Conservation (phyloP, 345 rosid genomes). For the Ceriops decandra region DNA sequence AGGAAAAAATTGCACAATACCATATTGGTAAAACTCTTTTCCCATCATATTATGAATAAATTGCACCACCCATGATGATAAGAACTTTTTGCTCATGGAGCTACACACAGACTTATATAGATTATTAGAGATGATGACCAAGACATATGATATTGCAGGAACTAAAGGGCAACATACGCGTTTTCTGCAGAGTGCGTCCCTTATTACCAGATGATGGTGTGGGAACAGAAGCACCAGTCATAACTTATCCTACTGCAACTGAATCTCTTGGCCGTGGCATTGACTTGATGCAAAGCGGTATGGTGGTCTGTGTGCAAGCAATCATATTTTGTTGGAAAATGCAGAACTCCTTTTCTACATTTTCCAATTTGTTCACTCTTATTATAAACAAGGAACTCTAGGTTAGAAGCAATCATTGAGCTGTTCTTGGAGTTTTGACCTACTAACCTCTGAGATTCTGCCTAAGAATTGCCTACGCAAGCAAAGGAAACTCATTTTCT, state of each 20-base stretch:
- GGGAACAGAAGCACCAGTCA: slow-evolving; percentile 45
- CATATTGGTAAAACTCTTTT: slow-evolving; percentile 50
- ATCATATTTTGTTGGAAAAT: neutral
- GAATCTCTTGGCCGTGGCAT: slow-evolving; percentile 80
- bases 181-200: slow-evolving; percentile 93
- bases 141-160: slow-evolving; percentile 43
- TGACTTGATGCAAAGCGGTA: slow-evolving; percentile 80
- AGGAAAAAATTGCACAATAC: slow-evolving; percentile 87
- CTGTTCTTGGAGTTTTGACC: too few relatives aligned
- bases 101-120: neutral
- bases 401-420: too few relatives aligned
- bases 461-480: neutral
- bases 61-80: too few relatives aligned
- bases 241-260: slow-evolving; percentile 63
- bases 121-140: neutral
- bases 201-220: slow-evolving; percentile 67
- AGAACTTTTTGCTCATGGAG: too few relatives aligned
- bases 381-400: too few relatives aligned
- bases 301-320: neutral
- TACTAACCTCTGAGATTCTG: too few relatives aligned
- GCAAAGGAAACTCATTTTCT: neutral
- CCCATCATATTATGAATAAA: neutral
- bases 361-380: too few relatives aligned
- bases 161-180: slow-evolving; percentile 95
- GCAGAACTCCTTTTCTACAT: too few relatives aligned